A percentile compares a stretch with the other conserved stretches of the same genome.
Evolutionary conservation across 1,139 yeast genomes (phyloP).

Genomic region (Geotrichum candidum): DNA sequence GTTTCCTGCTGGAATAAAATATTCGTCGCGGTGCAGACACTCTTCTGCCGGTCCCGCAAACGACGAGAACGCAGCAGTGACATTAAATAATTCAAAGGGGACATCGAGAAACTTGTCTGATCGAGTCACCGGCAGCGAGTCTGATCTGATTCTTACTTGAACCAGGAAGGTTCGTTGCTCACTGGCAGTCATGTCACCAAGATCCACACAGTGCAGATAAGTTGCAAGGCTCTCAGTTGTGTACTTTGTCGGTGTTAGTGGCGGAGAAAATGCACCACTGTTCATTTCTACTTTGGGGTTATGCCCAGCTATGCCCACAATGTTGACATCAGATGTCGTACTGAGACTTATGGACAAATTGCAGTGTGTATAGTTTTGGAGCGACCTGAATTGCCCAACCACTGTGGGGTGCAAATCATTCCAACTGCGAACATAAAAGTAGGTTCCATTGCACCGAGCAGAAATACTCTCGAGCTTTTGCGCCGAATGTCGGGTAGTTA

Average conservation of each 20-base stretch:
- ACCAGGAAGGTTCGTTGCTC: conserved; percentile 22
- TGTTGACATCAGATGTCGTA: conserved; percentile 17
- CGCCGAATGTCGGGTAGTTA: conserved; percentile 16
- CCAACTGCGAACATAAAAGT: conserved; percentile 18
- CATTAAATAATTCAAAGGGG: conserved; percentile 10
- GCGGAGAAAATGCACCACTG: background rate
- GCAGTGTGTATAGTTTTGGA: conserved; percentile 16
- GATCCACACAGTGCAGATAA: conserved; percentile 15
- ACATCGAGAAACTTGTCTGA: background rate
- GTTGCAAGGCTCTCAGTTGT: conserved; percentile 1
- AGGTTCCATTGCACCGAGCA: conserved; percentile 13
- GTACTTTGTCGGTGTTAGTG: conserved; percentile 2
- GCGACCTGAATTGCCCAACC: conserved; percentile 9
- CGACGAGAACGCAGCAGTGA: conserved; percentile 13
- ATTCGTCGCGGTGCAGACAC: conserved; percentile 11
- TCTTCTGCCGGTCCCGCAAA: conserved; percentile 15
- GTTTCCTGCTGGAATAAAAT: conserved; percentile 14
- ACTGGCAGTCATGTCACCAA: conserved; percentile 23
- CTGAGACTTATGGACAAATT: conserved; percentile 19
- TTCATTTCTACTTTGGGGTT: background rate
- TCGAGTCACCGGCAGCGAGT: conserved; percentile 4
- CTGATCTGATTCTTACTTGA: conserved; percentile 18
- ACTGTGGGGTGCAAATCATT: conserved; percentile 10
- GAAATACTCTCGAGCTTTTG: conserved; percentile 12
- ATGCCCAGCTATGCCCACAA: conserved; percentile 17